Base-by-base conservation (phyloP, 371 early-diverging fungal genomes). In the Mycotypha africana region DNA sequence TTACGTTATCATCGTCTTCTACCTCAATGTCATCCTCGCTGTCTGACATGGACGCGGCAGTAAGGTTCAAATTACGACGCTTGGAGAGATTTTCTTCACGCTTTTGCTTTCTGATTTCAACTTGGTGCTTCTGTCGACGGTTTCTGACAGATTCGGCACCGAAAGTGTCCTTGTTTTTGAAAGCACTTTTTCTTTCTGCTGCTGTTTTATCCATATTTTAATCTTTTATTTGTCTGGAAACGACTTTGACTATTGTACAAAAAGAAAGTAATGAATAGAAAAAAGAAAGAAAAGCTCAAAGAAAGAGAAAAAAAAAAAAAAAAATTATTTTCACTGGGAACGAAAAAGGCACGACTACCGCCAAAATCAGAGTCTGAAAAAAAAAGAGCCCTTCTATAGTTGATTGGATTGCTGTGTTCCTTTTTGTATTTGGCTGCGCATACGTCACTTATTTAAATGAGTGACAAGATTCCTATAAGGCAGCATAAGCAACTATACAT, bases 71-170 rank as follows among this genome's bases (percentile, higher is more conserved):
- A 67, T 92, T 95, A 45, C 98, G 82, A 58, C 93, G 83, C 81
- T 98, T 98, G 50, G 91, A 78, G 23, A 96, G 66, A 31, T 84
- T 82, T 62, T 98, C 97, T 58, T 96, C 95, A 51, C 93, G 85
- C 81, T 96, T 96, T 67, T 91, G 89, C 67, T 91, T 91, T 46
- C 99, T 86, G 61, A 98, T 84, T 72, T 95, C 94, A 21, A 97
- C 92, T 19, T 62, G 55, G 15, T 69, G 63, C 31, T 69, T 53
- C 31, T 65, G 65, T 49, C 70, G 62, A 36, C 70, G 62, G 25
- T 58, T 68, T 43, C 67, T 48, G 5, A 71, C 60, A 40, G 57
- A 53, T 2, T 72, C 67, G 24, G 57, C 37, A 26, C 61, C 61
- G 49, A 65, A 73, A 40, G 58, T 48, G 49, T 49, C 64, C 53